Conservation (phyloP, 202 grass and related monocot species). For the Bolboschoenoplectus hybrid region DNA sequence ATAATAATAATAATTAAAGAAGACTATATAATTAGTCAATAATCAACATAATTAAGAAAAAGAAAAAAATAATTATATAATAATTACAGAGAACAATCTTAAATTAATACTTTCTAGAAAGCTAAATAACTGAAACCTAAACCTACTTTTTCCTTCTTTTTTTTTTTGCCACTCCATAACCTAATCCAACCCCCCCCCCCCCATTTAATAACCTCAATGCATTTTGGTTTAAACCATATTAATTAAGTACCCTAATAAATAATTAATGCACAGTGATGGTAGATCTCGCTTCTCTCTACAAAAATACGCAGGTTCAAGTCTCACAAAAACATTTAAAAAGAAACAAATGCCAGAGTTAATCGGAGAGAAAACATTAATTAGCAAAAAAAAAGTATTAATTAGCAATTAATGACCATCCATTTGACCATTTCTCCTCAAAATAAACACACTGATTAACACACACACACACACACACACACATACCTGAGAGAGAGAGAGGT, state of each 20-base stretch:
- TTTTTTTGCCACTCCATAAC: background rate
- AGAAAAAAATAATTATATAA: conserved; percentile 22
- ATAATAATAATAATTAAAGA: background rate
- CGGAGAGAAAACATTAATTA: too few species aligned
- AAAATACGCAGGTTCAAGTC: too few species aligned
- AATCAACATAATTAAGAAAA: conserved; percentile 10
- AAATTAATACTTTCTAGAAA: conserved; percentile 12
- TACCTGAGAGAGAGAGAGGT: conserved; percentile 79
- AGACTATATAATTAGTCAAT: background rate
- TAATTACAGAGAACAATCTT: conserved; percentile 12
- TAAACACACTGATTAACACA: background rate
- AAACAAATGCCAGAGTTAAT: too few species aligned
- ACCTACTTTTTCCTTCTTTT: background rate
- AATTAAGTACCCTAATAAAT: background rate
- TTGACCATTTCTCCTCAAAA: background rate
- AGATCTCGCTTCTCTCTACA: too few species aligned
- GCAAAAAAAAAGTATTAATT: background rate
- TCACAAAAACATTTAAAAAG: too few species aligned
- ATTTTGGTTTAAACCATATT: background rate
- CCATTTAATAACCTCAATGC: background rate
- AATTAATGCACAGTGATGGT: too few species aligned
- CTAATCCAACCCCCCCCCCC: background rate
- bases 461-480: background rate
- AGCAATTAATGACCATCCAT: background rate
- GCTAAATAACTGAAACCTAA: conserved; percentile 21